Evolutionary conservation across 768 basidiomycete species (phyloP).

Genomic region (Cystofilobasidium capitatum): DNA sequence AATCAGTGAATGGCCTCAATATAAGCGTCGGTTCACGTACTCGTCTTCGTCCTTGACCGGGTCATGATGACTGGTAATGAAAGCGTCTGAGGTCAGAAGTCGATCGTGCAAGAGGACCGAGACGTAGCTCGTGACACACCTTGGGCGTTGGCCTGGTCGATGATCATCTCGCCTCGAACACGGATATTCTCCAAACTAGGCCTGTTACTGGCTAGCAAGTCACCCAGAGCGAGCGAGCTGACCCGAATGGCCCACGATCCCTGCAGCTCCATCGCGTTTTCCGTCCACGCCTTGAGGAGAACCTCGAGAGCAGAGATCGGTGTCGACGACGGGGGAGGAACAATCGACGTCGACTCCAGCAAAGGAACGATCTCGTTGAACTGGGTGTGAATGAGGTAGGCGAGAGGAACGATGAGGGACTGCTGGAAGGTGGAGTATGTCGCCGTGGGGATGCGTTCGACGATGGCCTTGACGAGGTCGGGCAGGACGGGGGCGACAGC

Average conservation of each 20-base stretch:
- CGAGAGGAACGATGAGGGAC: slow-evolving; percentile 86
- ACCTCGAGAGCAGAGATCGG: slow-evolving; percentile 61
- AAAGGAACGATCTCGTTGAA: slow-evolving; percentile 67
- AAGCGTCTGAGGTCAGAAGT: background rate
- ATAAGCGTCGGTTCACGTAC: slow-evolving; percentile 48
- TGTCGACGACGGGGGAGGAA: slow-evolving; percentile 37
- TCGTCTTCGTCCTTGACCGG: slow-evolving; percentile 73
- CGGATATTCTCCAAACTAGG: slow-evolving; percentile 55
- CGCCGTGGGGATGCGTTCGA: slow-evolving; percentile 66
- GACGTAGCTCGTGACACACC: slow-evolving; percentile 15
- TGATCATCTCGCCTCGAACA: slow-evolving; percentile 87
- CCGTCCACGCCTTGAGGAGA: slow-evolving; percentile 85
- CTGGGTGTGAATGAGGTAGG: slow-evolving; percentile 82
- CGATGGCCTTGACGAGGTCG: slow-evolving; percentile 74
- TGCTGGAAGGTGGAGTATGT: slow-evolving; percentile 87
- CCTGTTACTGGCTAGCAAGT: slow-evolving; percentile 51
- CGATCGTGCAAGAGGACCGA: background rate
- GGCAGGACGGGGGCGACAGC: slow-evolving; percentile 75
- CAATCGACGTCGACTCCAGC: slow-evolving; percentile 53
- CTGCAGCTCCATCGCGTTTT: slow-evolving; percentile 87
- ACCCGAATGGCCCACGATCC: slow-evolving; percentile 87
- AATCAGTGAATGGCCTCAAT: background rate
- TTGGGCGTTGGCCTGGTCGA: slow-evolving; percentile 46
- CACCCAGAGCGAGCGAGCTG: slow-evolving; percentile 65
- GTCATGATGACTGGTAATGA: slow-evolving; percentile 88